Evolutionary conservation across 495 filamentous ascomycete species (phyloP).

Genomic region (Trichodelitschia bisporula): DNA sequence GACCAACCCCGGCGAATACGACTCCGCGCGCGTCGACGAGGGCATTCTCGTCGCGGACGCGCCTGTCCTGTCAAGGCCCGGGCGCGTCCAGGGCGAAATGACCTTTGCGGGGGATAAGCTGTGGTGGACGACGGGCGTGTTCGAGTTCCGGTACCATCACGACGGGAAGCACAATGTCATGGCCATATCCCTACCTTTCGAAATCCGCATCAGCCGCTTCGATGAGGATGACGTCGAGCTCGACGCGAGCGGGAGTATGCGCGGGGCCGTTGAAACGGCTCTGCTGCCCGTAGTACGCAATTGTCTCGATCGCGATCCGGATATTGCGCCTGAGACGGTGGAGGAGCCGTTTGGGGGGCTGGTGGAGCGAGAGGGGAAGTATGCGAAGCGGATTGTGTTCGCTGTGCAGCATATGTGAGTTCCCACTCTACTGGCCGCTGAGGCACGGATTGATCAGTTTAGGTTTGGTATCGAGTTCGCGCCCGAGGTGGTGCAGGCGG

Average conservation of each 20-base stretch:
- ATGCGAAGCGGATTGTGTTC: constrained; percentile 69
- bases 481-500: constrained; percentile 72
- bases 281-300: constrained; percentile 65
- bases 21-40: constrained; percentile 47
- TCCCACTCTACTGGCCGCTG: constrained; percentile 2
- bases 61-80: constrained; percentile 21
- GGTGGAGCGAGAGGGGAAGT: constrained; percentile 71
- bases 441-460: constrained; percentile 6
- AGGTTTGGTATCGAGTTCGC: constrained; percentile 89
- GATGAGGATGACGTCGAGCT: constrained; percentile 36
- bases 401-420: constrained; percentile 73
- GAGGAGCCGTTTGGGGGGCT: constrained; percentile 64
- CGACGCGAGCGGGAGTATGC: constrained; percentile 23
- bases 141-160: constrained; percentile 95
- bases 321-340: constrained; percentile 61
- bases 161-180: constrained; percentile 85
- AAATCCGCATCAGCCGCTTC: constrained; percentile 58
- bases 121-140: constrained; percentile 89
- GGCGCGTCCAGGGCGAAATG: constrained; percentile 48
- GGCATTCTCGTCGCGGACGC: constrained; percentile 53
- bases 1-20: constrained; percentile 48
- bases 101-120: constrained; percentile 80
- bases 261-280: constrained; percentile 41
- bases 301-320: constrained; percentile 78
- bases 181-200: constrained; percentile 84